These are phyloP conservation scores for Hyphopichia buzzinii DNA, from an alignment of 1,139 yeast genomes.

Conservation along the genomic window DNA sequence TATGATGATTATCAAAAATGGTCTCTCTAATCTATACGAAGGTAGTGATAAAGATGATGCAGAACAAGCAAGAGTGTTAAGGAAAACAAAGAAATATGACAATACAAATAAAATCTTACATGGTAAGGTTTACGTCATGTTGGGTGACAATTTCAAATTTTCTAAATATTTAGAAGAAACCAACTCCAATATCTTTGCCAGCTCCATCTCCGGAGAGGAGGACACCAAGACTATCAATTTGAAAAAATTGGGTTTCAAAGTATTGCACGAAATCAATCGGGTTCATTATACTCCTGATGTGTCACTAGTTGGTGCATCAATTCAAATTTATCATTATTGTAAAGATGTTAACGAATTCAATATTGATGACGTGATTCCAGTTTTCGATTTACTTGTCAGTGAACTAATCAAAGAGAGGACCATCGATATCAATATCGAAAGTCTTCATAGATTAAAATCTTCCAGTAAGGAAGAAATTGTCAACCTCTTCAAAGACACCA, in stretches of 20 bases:
- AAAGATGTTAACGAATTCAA: slow-evolving; percentile 16
- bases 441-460: slow-evolving; percentile 11
- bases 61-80: slow-evolving; percentile 3
- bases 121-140: slow-evolving; percentile 40
- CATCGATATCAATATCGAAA: slow-evolving; percentile 11
- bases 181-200: slow-evolving; percentile 1
- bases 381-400: slow-evolving; percentile 22
- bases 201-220: slow-evolving; percentile 4
- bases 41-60: slow-evolving; percentile 12
- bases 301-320: slow-evolving; percentile 38
- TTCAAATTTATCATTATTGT: slow-evolving; percentile 32
- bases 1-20: slow-evolving; percentile 33
- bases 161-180: slow-evolving; percentile 22
- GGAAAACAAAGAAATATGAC: slow-evolving; percentile 23
- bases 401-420: slow-evolving; percentile 22
- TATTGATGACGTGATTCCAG: slow-evolving; percentile 29
- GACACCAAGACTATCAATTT: slow-evolving; percentile 21
- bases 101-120: slow-evolving; percentile 26
- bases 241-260: slow-evolving; percentile 42
- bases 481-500: slow-evolving; percentile 25
- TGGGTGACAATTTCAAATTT: slow-evolving; percentile 35
- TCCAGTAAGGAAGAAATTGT: slow-evolving; percentile 17
- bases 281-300: slow-evolving; percentile 36
- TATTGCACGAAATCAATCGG: slow-evolving; percentile 41
- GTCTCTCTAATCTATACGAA: slow-evolving; percentile 26